Evolutionary conservation across 345 rosid species (phyloP), one percentile per base, ranked within the genome.

Genomic region (Eucalyptus paniculata): DNA sequence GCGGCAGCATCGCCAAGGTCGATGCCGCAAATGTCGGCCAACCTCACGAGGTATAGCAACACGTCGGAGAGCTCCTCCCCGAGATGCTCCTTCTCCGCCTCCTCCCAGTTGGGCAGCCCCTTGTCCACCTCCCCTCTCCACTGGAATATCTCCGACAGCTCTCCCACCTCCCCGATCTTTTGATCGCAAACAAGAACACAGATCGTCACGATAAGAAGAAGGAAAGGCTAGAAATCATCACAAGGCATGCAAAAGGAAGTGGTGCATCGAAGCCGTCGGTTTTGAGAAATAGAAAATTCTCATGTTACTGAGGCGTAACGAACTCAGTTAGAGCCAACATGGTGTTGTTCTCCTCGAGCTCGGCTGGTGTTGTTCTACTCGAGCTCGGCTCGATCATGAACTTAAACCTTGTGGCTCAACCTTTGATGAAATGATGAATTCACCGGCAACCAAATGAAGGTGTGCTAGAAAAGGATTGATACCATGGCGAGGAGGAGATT

Each of bases 81-180:
- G 17, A 96, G 90, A 86, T 97, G 99, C 26, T 93, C 93, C 88
- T 95, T 97, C 89, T 97, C 98, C 45, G 96, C 98, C 88, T 97
- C 99, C 92, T 94, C 92, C 98, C 98, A 97, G 86, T 90, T 98
- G 9, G 98, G 96, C 86, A 96, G 91, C 44, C 99, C 99, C 90
- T 89, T 95, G 50, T 96, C 94, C 6, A 97, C 99, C 94, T 97
- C 99, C 26, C 99, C 99, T 92, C 92, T 97, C 99, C 99, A 97
- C 81, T 97, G 99, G 87, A 97, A 97, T 93, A 97, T 97, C 96
- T 95, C 97, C 23, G 99, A 96, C 23, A 97, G 89, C 89, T 97
- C 99, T 87, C 99, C 99, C 32, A 97, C 97, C 93, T 97, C 99
- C 34, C 98, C 99, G 77, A 97, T 97, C 99, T 97, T 97, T 56